These are phyloP conservation scores for Macrophomina pseudophaseolina DNA, from an alignment of 2,329 filamentous ascomycete genomes.

Conservation along the genomic window DNA sequence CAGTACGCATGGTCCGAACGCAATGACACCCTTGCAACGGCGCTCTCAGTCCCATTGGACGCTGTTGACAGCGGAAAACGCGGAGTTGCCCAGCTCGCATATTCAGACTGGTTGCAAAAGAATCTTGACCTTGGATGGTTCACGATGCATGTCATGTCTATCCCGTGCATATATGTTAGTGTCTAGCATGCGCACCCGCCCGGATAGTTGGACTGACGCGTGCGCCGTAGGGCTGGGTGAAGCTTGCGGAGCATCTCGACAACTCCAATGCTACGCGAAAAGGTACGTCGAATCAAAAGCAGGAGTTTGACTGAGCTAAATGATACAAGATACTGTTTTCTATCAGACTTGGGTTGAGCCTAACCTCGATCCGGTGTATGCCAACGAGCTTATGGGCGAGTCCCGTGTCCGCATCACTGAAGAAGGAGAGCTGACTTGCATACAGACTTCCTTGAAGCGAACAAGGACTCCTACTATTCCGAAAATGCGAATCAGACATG, in stretches of 20 bases:
- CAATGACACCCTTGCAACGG: background rate
- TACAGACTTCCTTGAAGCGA: conserved; percentile 2
- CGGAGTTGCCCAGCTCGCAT: background rate
- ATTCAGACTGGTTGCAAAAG: conserved; percentile 3
- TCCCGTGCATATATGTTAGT: conserved; percentile 1
- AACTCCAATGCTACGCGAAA: background rate
- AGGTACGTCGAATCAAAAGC: background rate
- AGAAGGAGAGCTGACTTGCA: background rate
- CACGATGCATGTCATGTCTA: conserved; percentile 1
- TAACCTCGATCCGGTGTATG: background rate
- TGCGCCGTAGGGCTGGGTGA: background rate
- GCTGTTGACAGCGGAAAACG: background rate
- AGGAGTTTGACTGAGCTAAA: background rate
- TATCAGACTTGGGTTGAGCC: conserved; percentile 4
- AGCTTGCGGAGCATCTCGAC: background rate
- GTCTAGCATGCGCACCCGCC: too few relatives aligned
- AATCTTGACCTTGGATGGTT: conserved; percentile 12
- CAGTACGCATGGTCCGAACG: conserved; percentile 2
- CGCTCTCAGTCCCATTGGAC: background rate
- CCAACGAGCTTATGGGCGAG: background rate
- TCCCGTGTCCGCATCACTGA: background rate
- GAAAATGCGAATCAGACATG: background rate
- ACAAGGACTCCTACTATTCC: background rate
- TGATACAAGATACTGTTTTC: background rate
- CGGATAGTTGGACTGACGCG: background rate